Conservation (phyloP, 352 stramenopile genomes). For the Globisporangium parvum region DNA sequence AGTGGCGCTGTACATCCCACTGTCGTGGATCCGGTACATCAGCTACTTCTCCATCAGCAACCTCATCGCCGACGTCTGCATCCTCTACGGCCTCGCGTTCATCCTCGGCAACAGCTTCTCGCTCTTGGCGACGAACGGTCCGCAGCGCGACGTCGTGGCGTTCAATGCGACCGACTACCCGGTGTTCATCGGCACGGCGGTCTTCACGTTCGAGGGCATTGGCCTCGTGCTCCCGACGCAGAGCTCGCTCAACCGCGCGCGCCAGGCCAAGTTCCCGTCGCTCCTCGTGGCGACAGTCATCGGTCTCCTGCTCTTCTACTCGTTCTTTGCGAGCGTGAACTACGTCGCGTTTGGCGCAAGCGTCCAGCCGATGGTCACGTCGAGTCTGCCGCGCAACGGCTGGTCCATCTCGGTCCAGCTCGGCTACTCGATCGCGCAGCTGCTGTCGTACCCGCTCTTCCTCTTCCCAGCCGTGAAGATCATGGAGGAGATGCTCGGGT, state of each 20-base stretch:
- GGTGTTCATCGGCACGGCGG: slow-evolving; percentile 71
- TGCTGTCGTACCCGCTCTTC: slow-evolving; percentile 78
- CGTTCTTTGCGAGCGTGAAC: slow-evolving; percentile 72
- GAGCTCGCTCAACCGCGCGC: slow-evolving; percentile 48
- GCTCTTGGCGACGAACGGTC: slow-evolving; percentile 39
- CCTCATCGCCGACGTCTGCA: slow-evolving; percentile 79
- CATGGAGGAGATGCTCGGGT: slow-evolving; percentile 79
- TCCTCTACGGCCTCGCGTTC: slow-evolving; percentile 69
- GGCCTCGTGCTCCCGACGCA: slow-evolving; percentile 74
- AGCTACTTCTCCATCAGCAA: slow-evolving; percentile 86
- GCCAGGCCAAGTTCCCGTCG: slow-evolving; percentile 56
- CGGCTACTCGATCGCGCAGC: slow-evolving; percentile 65
- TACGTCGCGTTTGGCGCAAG: slow-evolving; percentile 67
- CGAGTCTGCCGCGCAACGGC: slow-evolving; percentile 59
- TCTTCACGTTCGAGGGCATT: slow-evolving; percentile 83
- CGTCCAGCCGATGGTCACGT: slow-evolving; percentile 67
- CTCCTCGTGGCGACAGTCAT: slow-evolving; percentile 60
- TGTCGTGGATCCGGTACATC: slow-evolving; percentile 84
- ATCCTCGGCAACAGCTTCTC: slow-evolving; percentile 74
- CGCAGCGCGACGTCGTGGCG: slow-evolving; percentile 36
- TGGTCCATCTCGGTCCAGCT: slow-evolving; percentile 77
- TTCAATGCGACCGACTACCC: slow-evolving; percentile 74
- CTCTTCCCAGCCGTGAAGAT: slow-evolving; percentile 80
- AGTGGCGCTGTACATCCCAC: slow-evolving; percentile 65
- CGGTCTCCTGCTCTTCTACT: slow-evolving; percentile 76